These are phyloP conservation scores for Blastobotrys persicus DNA, from an alignment of 1,139 yeast genomes.

Conservation along the genomic window DNA sequence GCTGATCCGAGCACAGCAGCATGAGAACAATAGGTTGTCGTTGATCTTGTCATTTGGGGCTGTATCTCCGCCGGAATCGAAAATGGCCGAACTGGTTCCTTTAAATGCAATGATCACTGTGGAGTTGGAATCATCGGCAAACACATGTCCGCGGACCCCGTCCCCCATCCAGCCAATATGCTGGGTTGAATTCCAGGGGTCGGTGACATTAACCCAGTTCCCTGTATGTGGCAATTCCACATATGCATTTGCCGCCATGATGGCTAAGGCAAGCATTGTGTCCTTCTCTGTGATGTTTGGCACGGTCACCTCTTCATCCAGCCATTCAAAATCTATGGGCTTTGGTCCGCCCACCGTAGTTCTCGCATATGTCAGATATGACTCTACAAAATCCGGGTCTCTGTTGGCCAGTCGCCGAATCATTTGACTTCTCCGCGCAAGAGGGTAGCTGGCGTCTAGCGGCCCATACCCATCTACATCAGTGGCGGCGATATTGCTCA, in stretches of 20 bases:
- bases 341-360: constrained; percentile 15
- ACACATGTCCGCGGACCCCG: constrained; percentile 89
- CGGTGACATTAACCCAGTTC: constrained; percentile 84
- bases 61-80: constrained; percentile 75
- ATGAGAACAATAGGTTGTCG: constrained; percentile 85
- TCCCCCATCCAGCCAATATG: constrained; percentile 73
- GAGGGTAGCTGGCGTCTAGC: background rate
- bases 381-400: constrained; percentile 62
- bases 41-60: constrained; percentile 76
- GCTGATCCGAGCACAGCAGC: constrained; percentile 94
- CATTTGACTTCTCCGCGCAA: constrained; percentile 14
- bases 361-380: constrained; percentile 60
- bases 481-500: background rate
- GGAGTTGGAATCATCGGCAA: constrained; percentile 60
- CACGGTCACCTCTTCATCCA: constrained; percentile 41
- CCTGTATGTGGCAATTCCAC: constrained; percentile 73
- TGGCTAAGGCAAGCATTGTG: constrained; percentile 72
- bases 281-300: constrained; percentile 76
- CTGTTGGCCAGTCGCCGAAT: constrained; percentile 56
- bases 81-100: constrained; percentile 90
- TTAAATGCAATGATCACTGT: constrained; percentile 80
- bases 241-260: constrained; percentile 90
- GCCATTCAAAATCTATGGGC: constrained; percentile 32
- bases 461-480: background rate
- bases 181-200: constrained; percentile 48